Evolutionary conservation across 148 eudicot genomes (phyloP), one percentile per base, ranked within the genome.

Genomic region (Agrostemma githago): DNA sequence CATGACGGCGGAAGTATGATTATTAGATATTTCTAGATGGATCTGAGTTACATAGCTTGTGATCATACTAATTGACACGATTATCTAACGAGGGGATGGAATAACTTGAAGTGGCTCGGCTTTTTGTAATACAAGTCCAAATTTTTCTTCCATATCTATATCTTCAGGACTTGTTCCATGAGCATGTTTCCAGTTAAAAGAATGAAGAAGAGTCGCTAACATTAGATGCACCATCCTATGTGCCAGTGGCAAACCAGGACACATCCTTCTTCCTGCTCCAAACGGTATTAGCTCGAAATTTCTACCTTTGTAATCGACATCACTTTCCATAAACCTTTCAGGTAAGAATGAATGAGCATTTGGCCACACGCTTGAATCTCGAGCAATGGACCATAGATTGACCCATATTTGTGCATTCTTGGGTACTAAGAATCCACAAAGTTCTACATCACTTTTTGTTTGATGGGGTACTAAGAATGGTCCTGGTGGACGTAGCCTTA

Each of bases 401-500:
- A 84, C 77, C 77, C 79, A 76, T 5, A 81, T 12, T 14, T 81
- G 86, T 54, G 86, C 58, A 60, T 71, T 19, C 43, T 79, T 81
- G 4, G 86, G 86, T 14, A 81, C 80, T 0, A 15, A 8, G 15
- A 39, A 84, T 17, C 77, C 80, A 14, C 80, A 9, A 41, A 81
- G 12, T n/a, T 70, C 39, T 26, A 78, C 78, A 7, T 72, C 57
- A 4, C 38, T 62, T 40, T 65, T 71, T 6, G 78, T 70, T 58
- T 76, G 76, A 64, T 76, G 82, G 44, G 86, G 86, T 40, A 84
- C 2, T 16, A 81, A 20, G 43, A 84, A 76, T 38, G 84, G 80
- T 5, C 40, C 72, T 6, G 82, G 34, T 53, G 86, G 84, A 14
- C 81, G 86, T 34, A 84, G 21, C 54, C 84, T 64, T 1, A 40